Base-by-base conservation (phyloP, 2,329 filamentous ascomycete genomes). In the Phialemonium atrogriseum region DNA sequence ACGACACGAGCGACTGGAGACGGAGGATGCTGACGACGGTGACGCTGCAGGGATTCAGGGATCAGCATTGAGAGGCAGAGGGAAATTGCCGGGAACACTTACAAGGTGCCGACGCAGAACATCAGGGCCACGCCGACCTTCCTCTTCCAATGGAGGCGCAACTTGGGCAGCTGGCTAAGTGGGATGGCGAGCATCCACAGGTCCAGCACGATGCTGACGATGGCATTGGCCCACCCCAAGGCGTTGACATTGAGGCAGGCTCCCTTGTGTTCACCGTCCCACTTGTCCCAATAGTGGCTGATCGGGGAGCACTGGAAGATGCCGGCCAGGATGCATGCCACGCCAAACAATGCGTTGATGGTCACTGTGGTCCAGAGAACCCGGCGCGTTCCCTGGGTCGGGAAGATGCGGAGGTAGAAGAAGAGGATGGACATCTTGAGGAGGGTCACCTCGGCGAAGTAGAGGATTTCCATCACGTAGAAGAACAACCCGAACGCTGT, bases 331-430 rank as follows among this genome's bases (percentile, higher is more conserved):
- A 50, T 34, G 27, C 62, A 65, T 0, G 45, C 33, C 1, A 52
- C 16, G 1, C 53, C 54, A 11, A 45, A 54, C 2, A 49, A 20
- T 2, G 39, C 40, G n/a, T 50, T 55, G 26, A 64, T 47, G 11
- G 38, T 34, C 5, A 60, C 44, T 0, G 55, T 52, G 5, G 38
- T 48, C 46, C 51, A 54, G 1, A 60, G 43, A 2, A 54, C 14
- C 4, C 46, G 41, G 2, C 49, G 47, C 13, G 59, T 51, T 0
- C 23, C 36, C 6, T 30, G 38, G 0, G 46, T 44, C 1, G 58
- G 56, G 23, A 65, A 65, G 27, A 66, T 58, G 12, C 55, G 49
- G 11, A 61, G 46, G 33, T 63, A 66, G 37, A 66, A 62, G 34
- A 56, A 50, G 6, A 64, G 39, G 9, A 66, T 42, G 2, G 60